Conservation (phyloP, 2,329 filamentous ascomycete species). For the Apiospora malaysiana region DNA sequence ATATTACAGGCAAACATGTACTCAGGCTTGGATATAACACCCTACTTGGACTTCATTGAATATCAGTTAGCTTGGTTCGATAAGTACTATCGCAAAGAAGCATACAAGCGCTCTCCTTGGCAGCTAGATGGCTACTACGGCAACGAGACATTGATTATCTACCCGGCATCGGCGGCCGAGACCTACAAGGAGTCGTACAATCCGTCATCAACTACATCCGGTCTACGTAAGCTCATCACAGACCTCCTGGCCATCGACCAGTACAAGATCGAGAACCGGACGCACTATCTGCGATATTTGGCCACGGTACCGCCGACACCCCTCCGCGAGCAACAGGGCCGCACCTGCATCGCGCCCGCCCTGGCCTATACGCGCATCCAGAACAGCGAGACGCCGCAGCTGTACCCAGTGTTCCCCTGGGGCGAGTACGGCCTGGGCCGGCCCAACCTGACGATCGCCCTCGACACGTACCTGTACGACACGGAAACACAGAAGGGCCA, state of each 20-base stretch:
- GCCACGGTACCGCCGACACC: slow-evolving; percentile 11
- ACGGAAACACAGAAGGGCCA: slow-evolving; percentile 17
- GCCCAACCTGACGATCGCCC: slow-evolving; percentile 17
- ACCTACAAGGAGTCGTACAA: slow-evolving; percentile 22
- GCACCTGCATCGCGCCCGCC: slow-evolving; percentile 11
- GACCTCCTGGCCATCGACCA: slow-evolving; percentile 17
- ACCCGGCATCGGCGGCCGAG: slow-evolving; percentile 19
- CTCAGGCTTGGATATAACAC: slow-evolving; percentile 1
- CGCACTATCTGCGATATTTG: slow-evolving; percentile 12
- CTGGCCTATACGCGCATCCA: slow-evolving; percentile 19
- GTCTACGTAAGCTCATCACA: slow-evolving; percentile 13
- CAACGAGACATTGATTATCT: slow-evolving; percentile 17
- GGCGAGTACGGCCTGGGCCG: slow-evolving; percentile 20
- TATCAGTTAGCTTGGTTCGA: slow-evolving; percentile 22
- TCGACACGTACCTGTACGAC: slow-evolving; percentile 22
- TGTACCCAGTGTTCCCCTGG: slow-evolving; percentile 19
- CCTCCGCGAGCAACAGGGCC: slow-evolving; percentile 16
- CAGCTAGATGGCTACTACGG: slow-evolving; percentile 11
- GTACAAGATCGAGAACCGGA: slow-evolving; percentile 3
- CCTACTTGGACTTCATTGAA: slow-evolving; percentile 21
- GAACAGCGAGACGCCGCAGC: slow-evolving; percentile 20
- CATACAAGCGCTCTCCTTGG: background rate
- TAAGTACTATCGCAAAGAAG: slow-evolving; percentile 19
- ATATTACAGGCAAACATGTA: slow-evolving; percentile 18
- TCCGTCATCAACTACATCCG: slow-evolving; percentile 1